phyloP scores from a whole-genome alignment of 2,329 filamentous ascomycete genomes.

The Neoarthrinium moseri region DNA sequence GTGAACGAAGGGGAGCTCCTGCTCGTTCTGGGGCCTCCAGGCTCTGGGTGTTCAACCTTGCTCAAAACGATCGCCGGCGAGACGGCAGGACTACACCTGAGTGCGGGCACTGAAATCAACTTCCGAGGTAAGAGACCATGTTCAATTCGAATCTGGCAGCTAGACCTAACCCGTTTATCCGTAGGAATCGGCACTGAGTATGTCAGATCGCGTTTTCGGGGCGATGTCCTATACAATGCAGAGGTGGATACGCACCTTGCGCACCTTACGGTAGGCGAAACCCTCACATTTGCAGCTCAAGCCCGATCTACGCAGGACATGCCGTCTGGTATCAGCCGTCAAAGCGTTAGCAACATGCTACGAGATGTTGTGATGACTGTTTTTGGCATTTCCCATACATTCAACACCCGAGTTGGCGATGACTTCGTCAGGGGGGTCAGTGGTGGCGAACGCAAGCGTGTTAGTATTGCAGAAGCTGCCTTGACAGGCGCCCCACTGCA shows the following conservation, averaged over 20 bases:
- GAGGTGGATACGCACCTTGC: conserved; percentile 65
- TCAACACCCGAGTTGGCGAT: conserved; percentile 67
- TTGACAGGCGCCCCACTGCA: conserved; percentile 58
- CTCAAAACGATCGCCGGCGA: conserved; percentile 56
- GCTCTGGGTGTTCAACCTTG: conserved; percentile 54
- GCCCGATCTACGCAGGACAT: conserved; percentile 60
- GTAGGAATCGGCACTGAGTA: too few relatives aligned
- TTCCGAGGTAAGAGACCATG: conserved; percentile 45
- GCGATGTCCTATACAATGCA: conserved; percentile 63
- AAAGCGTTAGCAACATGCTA: conserved; percentile 38
- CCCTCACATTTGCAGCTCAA: conserved; percentile 61
- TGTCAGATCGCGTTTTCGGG: conserved; percentile 50
- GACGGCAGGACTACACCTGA: conserved; percentile 47
- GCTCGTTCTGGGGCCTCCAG: conserved; percentile 44
- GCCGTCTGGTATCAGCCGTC: conserved; percentile 55
- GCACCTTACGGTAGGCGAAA: conserved; percentile 63
- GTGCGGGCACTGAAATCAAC: conserved; percentile 42
- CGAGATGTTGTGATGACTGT: conserved; percentile 55
- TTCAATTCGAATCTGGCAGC: too few relatives aligned
- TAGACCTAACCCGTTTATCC: too few relatives aligned
- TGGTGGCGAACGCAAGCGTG: conserved; percentile 70
- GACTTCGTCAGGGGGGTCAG: conserved; percentile 70
- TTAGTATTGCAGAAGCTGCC: conserved; percentile 61
- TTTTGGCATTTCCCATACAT: conserved; percentile 63
- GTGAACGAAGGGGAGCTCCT: conserved; percentile 51